Evolutionary conservation across 2,329 filamentous ascomycete genomes (phyloP).

Genomic region (Sporothrix humicola): DNA sequence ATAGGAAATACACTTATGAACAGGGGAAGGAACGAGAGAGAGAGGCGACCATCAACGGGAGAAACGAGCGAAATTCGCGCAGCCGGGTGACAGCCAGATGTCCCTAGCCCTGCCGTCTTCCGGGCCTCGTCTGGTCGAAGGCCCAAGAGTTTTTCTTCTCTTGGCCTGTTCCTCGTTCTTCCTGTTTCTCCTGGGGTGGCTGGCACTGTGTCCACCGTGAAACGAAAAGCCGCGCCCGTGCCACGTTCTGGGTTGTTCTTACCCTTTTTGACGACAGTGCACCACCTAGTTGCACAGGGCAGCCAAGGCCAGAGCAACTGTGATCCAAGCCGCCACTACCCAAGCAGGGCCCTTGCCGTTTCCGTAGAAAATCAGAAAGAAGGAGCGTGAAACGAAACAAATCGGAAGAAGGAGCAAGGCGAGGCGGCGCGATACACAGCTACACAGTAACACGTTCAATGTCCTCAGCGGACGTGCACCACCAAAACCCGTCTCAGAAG

Average conservation of each 20-base stretch:
- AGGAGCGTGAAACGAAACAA: slow-evolving; percentile 7
- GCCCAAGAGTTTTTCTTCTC: background rate
- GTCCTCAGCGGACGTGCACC: background rate
- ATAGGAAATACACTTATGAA: background rate
- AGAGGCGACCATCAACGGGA: slow-evolving; percentile 14
- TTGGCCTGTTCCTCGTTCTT: background rate
- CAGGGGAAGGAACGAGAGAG: background rate
- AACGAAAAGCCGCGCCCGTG: slow-evolving; percentile 16
- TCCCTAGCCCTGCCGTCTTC: slow-evolving; percentile 33
- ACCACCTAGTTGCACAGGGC: background rate
- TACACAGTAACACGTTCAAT: background rate
- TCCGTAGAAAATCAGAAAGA: background rate
- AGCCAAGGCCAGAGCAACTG: background rate
- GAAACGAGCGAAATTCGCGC: slow-evolving; percentile 35
- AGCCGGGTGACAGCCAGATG: slow-evolving; percentile 10
- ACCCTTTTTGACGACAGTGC: background rate
- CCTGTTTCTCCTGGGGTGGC: background rate
- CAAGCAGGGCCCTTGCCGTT: background rate
- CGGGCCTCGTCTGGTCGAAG: background rate
- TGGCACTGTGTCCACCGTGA: slow-evolving; percentile 11
- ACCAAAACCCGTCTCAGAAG: background rate
- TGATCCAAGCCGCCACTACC: slow-evolving; percentile 1
- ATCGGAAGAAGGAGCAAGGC: slow-evolving; percentile 1
- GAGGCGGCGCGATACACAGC: background rate
- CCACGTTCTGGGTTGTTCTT: slow-evolving; percentile 20